These are phyloP conservation scores for Phytophthora parvispora DNA, from an alignment of 352 stramenopile genomes.

Conservation along the genomic window DNA sequence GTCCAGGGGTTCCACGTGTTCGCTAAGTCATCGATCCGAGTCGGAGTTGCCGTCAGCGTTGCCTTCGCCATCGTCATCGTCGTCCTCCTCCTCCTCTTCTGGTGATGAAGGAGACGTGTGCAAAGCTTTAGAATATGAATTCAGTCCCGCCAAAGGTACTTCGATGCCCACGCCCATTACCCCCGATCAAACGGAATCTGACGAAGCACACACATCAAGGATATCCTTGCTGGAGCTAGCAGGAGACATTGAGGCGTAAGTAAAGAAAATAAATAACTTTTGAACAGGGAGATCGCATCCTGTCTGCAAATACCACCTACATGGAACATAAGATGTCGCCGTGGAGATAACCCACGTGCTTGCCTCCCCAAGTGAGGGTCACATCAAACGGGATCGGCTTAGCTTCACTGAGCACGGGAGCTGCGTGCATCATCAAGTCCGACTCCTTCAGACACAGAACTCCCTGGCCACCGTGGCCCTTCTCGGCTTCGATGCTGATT, in stretches of 20 bases:
- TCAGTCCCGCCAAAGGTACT: constrained; percentile 14
- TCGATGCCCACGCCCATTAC: neutral
- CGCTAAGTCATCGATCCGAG: constrained; percentile 7
- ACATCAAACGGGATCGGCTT: constrained; percentile 76
- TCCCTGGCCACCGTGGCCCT: constrained; percentile 68
- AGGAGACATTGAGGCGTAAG: constrained; percentile 14
- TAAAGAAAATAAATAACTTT: constrained; percentile 33
- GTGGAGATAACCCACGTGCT: constrained; percentile 68
- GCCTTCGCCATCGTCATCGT: constrained; percentile 26
- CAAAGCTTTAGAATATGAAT: constrained; percentile 26
- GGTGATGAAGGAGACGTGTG: constrained; percentile 23
- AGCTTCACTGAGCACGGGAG: constrained; percentile 51
- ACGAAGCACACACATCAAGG: constrained; percentile 26
- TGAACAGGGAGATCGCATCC: constrained; percentile 6
- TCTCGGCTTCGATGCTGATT: constrained; percentile 74
- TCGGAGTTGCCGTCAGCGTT: constrained; percentile 29
- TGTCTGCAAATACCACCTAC: constrained; percentile 23
- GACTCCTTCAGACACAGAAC: constrained; percentile 75
- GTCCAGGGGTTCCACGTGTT: constrained; percentile 17
- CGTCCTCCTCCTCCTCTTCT: constrained; percentile 46
- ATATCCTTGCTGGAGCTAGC: constrained; percentile 73
- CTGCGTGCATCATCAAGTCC: constrained; percentile 55
- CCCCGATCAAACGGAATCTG: constrained; percentile 3
- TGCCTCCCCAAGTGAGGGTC: constrained; percentile 75
- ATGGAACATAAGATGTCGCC: constrained; percentile 57